phyloP scores from a whole-genome alignment of 2,329 filamentous ascomycete species.

The Seiridium unicorne region DNA sequence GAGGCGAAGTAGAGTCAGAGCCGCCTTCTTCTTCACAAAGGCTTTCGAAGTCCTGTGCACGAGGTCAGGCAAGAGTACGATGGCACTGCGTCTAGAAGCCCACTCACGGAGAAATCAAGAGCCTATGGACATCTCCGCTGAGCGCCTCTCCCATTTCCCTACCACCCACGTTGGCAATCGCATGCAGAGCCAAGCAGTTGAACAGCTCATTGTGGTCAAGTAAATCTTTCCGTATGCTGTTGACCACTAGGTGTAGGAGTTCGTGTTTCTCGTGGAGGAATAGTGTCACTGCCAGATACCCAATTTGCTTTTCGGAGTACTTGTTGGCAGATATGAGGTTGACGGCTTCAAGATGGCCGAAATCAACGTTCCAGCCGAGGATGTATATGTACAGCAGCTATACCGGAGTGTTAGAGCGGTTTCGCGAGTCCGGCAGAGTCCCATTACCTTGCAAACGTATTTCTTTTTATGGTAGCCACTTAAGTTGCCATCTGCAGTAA shows the following conservation, averaged over 20 bases:
- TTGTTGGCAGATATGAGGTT: constrained; percentile 96
- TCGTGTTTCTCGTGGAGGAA: constrained; percentile 98
- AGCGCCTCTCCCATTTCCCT: constrained; percentile 96
- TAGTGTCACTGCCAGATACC: constrained; percentile 93
- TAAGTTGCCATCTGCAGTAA: constrained; percentile 68
- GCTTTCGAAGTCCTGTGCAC: constrained; percentile 69
- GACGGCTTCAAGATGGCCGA: constrained; percentile 96
- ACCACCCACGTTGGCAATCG: constrained; percentile 95
- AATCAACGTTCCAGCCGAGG: constrained; percentile 97
- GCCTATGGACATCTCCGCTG: constrained; percentile 84
- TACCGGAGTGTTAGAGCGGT: constrained; percentile 19
- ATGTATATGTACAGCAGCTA: constrained; percentile 97
- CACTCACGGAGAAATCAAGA: constrained; percentile 89
- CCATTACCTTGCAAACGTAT: constrained; percentile 90
- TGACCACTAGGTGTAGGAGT: constrained; percentile 91
- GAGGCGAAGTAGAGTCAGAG: constrained; percentile 84
- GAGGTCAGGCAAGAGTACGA: background rate
- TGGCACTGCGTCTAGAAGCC: background rate
- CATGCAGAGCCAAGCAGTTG: constrained; percentile 94
- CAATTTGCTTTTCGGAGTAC: constrained; percentile 99
- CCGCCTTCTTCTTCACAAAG: constrained; percentile 99
- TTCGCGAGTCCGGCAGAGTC: constrained; percentile 5
- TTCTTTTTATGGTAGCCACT: constrained; percentile 99
- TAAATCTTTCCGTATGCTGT: constrained; percentile 96
- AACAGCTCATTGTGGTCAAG: constrained; percentile 95